A percentile compares a stretch with the other conserved stretches of the same genome.
phyloP scores from a whole-genome alignment of 495 filamentous ascomycete genomes.

The Tuber melanosporum region DNA sequence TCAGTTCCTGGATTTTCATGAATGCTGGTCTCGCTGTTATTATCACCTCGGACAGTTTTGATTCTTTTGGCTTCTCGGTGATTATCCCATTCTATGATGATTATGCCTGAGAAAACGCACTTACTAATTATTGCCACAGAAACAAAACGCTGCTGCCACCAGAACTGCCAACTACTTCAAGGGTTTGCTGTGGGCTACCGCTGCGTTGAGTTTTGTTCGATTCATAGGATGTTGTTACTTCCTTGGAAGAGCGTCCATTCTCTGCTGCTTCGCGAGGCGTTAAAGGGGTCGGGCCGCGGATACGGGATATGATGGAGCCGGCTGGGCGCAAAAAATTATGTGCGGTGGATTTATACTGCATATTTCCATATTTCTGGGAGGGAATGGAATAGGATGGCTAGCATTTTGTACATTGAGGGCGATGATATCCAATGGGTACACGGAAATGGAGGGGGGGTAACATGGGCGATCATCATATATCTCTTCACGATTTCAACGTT shows the following conservation, averaged over 20 bases:
- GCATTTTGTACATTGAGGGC: background rate
- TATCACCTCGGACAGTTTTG: constrained; percentile 79
- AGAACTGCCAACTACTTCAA: constrained; percentile 90
- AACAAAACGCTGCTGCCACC: constrained; percentile 49
- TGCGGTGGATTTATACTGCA: background rate
- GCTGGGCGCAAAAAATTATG: background rate
- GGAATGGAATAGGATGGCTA: background rate
- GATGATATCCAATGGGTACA: background rate
- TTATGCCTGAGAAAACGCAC: constrained; percentile 12
- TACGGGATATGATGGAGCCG: background rate
- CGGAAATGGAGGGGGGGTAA: background rate
- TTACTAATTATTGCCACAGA: constrained; percentile 44
- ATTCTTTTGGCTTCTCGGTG: constrained; percentile 80
- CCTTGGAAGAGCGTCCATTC: constrained; percentile 81
- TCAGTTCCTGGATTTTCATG: constrained; percentile 89
- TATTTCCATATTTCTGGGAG: background rate
- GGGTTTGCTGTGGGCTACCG: constrained; percentile 84
- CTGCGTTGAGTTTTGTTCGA: constrained; percentile 70
- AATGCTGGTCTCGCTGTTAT: constrained; percentile 81
- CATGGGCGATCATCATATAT: background rate
- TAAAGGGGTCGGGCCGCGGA: constrained; percentile 45
- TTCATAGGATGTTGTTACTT: constrained; percentile 93
- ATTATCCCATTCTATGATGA: constrained; percentile 43
- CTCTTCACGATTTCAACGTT: constrained; percentile 1
- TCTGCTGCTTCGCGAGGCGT: constrained; percentile 87